These are phyloP conservation scores for Entomortierella lignicola DNA, from an alignment of 192 early-diverging fungal genomes.

Conservation along the genomic window DNA sequence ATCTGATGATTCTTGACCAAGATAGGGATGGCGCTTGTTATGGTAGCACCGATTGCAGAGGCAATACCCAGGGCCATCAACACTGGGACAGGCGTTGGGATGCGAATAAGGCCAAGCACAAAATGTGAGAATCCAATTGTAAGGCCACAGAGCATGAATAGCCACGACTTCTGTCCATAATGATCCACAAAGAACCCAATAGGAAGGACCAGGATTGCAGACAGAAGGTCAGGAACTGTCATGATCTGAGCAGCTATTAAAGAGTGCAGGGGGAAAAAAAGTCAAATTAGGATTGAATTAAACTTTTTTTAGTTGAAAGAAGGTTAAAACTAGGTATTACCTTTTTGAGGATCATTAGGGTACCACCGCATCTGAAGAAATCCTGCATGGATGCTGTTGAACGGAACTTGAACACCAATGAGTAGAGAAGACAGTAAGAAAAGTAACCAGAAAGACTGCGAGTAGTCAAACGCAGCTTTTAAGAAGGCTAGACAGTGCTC, in stretches of 20 bases:
- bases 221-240: slow-evolving; percentile 69
- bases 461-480: slow-evolving; percentile 11
- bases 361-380: slow-evolving; percentile 71
- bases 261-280: too few relatives aligned
- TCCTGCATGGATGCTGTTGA: slow-evolving; percentile 70
- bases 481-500: slow-evolving; percentile 2
- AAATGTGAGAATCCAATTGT: slow-evolving; percentile 67
- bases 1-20: slow-evolving; percentile 63
- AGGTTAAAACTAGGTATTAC: too few relatives aligned
- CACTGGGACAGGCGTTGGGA: slow-evolving; percentile 61
- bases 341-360: slow-evolving; percentile 61
- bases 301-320: too few relatives aligned
- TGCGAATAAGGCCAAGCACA: slow-evolving; percentile 61
- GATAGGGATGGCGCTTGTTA: slow-evolving; percentile 72
- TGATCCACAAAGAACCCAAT: slow-evolving; percentile 69
- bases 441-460: slow-evolving; percentile 63
- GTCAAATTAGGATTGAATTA: too few relatives aligned
- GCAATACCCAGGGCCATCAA: slow-evolving; percentile 67
- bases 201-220: slow-evolving; percentile 67
- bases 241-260: slow-evolving; percentile 62
- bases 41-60: slow-evolving; percentile 70
- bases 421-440: slow-evolving; percentile 61
- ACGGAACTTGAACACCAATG: slow-evolving; percentile 67
- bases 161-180: slow-evolving; percentile 61
- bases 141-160: slow-evolving; percentile 64